A percentile compares a stretch with the other conserved stretches of the same genome.
phyloP scores from a whole-genome alignment of 2,329 filamentous ascomycete genomes.

The Talaromyces sp. region DNA sequence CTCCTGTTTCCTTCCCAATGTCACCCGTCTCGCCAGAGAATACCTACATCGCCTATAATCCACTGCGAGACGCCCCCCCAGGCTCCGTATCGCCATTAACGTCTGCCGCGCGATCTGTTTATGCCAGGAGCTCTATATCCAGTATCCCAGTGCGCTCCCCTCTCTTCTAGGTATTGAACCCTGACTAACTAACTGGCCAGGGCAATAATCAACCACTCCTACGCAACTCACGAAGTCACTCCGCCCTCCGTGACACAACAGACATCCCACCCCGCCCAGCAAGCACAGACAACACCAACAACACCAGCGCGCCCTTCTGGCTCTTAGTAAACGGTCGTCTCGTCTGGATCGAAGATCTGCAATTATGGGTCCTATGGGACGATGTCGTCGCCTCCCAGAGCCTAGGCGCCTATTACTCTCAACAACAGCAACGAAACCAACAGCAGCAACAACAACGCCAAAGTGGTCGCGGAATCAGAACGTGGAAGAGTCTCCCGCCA shows the following conservation, averaged over 20 bases:
- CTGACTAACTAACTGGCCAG: neutral
- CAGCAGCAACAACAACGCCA: slow-evolving; percentile 2
- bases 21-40: slow-evolving; percentile 15
- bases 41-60: slow-evolving; percentile 10
- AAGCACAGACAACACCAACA: slow-evolving; percentile 7
- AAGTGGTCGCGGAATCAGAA: neutral
- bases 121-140: slow-evolving; percentile 9
- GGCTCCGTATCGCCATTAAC: slow-evolving; percentile 14
- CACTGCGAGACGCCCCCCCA: neutral
- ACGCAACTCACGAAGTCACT: slow-evolving; percentile 15
- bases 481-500: slow-evolving; percentile 26
- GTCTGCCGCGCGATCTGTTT: neutral
- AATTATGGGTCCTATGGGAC: slow-evolving; percentile 29
- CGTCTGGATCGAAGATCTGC: slow-evolving; percentile 33
- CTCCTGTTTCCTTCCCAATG: slow-evolving; percentile 6
- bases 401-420: slow-evolving; percentile 1
- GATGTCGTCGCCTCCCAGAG: slow-evolving; percentile 14
- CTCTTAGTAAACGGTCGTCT: slow-evolving; percentile 24
- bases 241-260: slow-evolving; percentile 10
- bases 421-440: neutral
- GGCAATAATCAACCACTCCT: neutral
- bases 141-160: neutral
- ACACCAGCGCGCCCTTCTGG: slow-evolving; percentile 7
- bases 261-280: slow-evolving; percentile 16
- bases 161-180: neutral